Evolutionary conservation across 2,329 filamentous ascomycete species (phyloP).

Genomic region (Claviceps sp.): DNA sequence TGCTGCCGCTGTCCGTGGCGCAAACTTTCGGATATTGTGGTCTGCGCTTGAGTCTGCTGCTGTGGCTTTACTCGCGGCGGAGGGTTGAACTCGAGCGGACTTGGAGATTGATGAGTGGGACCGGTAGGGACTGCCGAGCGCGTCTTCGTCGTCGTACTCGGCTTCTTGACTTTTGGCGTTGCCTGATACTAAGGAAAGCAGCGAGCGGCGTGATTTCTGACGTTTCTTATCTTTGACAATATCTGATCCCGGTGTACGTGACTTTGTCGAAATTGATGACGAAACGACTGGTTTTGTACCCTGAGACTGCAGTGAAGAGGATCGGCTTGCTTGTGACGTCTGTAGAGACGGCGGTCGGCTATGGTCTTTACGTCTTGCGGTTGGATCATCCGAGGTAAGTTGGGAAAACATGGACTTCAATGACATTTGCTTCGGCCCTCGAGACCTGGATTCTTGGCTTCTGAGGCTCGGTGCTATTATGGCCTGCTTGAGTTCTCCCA

Average conservation of each 20-base stretch:
- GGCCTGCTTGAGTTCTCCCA: slow-evolving; percentile 6
- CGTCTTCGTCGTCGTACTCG: slow-evolving; percentile 3
- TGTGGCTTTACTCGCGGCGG: slow-evolving; percentile 9
- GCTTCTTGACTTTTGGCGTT: background rate
- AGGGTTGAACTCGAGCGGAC: slow-evolving; percentile 1
- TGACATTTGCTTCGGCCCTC: background rate
- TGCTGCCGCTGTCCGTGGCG: slow-evolving; percentile 15
- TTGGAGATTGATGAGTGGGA: slow-evolving; percentile 9
- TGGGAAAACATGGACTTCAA: background rate
- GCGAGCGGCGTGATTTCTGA: slow-evolving; percentile 1
- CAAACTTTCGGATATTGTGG: slow-evolving; percentile 16
- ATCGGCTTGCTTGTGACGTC: background rate
- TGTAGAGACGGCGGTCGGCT: background rate
- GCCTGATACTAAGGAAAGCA: slow-evolving; percentile 1
- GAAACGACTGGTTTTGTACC: background rate
- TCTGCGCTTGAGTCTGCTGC: slow-evolving; percentile 3
- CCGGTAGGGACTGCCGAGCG: background rate
- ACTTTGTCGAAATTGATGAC: background rate
- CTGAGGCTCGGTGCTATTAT: slow-evolving; percentile 3
- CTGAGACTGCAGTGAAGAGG: background rate
- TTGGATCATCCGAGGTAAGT: background rate
- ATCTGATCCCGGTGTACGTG: background rate
- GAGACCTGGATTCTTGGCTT: background rate
- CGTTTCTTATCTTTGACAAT: background rate
- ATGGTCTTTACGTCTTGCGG: background rate